Percentiles rank a stretch among this genome's conserved stretches.
Conservation (phyloP, 176 grass and related monocot species). For the Aegilops speltoides region DNA sequence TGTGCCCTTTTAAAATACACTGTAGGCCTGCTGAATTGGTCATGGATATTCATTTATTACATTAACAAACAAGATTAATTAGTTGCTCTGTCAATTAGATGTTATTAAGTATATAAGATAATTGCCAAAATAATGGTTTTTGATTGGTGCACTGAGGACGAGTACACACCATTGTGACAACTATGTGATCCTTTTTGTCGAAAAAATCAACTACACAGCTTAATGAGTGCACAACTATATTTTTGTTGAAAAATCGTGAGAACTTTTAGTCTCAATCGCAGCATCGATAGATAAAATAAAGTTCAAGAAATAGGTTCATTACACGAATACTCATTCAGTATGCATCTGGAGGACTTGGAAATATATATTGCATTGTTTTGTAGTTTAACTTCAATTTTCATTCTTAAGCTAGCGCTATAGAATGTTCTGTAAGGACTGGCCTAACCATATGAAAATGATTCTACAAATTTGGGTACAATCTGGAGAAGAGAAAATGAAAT, state of each 20-base stretch:
- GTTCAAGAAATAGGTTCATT: background rate
- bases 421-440: background rate
- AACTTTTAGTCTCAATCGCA: background rate
- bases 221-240: background rate
- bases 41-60: too few species aligned
- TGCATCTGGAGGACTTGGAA: background rate
- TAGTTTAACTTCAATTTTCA: background rate
- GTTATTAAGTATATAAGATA: too few species aligned
- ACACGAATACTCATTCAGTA: background rate
- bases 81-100: too few species aligned
- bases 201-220: background rate
- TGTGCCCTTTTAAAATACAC: too few species aligned
- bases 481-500: background rate
- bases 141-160: background rate
- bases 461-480: background rate
- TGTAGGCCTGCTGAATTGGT: too few species aligned
- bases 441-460: background rate
- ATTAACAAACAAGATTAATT: too few species aligned
- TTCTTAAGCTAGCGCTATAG: background rate
- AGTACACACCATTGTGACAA: background rate
- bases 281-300: background rate
- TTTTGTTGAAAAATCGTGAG: background rate
- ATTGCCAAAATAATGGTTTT: background rate
- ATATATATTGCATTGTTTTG: background rate
- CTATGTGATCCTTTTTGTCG: background rate